Conservation (phyloP, 78 protist genomes). For the Paratrimastix pyriformis region DNA sequence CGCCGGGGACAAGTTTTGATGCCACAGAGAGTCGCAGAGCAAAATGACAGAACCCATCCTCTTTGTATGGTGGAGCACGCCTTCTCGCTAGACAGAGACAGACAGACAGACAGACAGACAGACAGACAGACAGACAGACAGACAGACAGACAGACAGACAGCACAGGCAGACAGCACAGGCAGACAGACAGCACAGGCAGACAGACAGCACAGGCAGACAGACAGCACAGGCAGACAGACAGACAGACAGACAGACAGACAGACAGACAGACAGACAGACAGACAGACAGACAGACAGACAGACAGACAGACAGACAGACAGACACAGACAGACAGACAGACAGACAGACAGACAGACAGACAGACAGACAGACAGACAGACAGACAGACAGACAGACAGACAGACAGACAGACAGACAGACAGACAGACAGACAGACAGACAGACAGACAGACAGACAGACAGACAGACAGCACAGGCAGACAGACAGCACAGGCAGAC, state of each 20-base stretch:
- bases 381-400: constrained; percentile 19
- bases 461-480: no score
- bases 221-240: no score
- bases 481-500: no score
- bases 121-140: constrained; percentile 8
- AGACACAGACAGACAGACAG: neutral
- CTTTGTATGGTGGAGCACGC: no score
- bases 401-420: constrained; percentile 23
- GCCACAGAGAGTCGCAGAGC: no score
- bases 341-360: neutral
- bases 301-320: constrained; percentile 7
- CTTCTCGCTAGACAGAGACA: no score
- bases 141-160: constrained; percentile 19
- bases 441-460: constrained; percentile 11
- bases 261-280: constrained; percentile 19
- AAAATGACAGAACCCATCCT: no score
- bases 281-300: constrained; percentile 10
- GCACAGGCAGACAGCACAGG: no score
- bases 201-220: no score
- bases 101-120: neutral
- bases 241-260: constrained; percentile 27
- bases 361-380: constrained; percentile 9
- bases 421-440: constrained; percentile 11
- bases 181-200: no score
- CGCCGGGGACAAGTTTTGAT: no score